Evolutionary conservation across 1,284 basidiomycete species (phyloP).

Genomic region (Mycena sp.): DNA sequence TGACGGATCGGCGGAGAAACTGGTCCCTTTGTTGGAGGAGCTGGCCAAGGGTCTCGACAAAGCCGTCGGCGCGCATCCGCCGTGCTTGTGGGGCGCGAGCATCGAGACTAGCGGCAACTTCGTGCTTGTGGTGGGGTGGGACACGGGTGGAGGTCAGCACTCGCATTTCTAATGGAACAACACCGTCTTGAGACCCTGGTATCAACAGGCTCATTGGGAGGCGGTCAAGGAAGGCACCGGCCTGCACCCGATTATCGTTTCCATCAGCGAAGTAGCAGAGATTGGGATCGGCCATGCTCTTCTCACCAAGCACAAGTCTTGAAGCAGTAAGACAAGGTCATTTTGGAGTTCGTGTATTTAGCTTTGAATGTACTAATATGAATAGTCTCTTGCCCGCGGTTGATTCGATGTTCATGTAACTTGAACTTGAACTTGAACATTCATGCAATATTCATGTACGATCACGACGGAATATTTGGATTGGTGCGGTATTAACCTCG

Average conservation of each 20-base stretch:
- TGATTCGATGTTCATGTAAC: no score
- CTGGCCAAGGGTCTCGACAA: conserved; percentile 20
- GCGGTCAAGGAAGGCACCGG: conserved; percentile 15
- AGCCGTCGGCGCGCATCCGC: conserved; percentile 27
- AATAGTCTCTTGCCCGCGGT: no score
- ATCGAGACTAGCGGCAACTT: conserved; percentile 31
- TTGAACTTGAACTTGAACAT: no score
- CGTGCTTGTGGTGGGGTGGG: conserved; percentile 39
- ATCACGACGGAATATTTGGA: no score
- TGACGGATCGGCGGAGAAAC: conserved; percentile 23
- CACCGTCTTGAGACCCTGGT: background rate
- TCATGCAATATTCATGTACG: no score
- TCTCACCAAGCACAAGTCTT: no score
- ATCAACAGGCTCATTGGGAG: conserved; percentile 26
- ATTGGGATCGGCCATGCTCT: conserved; percentile 20
- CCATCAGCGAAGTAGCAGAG: conserved; percentile 12
- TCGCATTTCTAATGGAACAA: background rate
- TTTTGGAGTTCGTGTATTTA: no score
- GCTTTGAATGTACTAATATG: no score
- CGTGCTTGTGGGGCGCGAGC: conserved; percentile 29
- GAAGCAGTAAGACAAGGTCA: no score
- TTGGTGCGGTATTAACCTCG: no score
- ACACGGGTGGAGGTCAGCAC: conserved; percentile 34
- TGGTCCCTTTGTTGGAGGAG: conserved; percentile 26
- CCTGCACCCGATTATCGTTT: background rate